These are phyloP conservation scores for Vanilla planifolia DNA, from an alignment of 106 monocot species.

Conservation along the genomic window DNA sequence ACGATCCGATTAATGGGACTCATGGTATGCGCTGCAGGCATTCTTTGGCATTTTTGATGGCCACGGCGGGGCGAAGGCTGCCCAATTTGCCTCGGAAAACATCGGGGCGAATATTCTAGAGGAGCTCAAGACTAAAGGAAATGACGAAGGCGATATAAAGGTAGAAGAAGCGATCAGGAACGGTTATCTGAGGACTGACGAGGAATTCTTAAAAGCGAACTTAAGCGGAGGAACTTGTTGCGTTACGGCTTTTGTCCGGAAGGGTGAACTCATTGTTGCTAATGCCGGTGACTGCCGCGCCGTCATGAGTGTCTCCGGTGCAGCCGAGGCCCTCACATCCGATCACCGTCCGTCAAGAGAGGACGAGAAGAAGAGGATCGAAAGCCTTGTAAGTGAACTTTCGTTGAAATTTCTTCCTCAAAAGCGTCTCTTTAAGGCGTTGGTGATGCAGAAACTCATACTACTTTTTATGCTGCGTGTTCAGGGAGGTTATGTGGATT, in stretches of 20 bases:
- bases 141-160: constrained; percentile 10
- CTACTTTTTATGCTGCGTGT: neutral
- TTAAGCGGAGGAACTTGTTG: constrained; percentile 57
- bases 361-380: constrained; percentile 81
- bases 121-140: constrained; percentile 19
- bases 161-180: constrained; percentile 46
- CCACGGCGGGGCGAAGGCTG: constrained; percentile 72
- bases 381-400: constrained; percentile 53
- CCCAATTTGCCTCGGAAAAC: constrained; percentile 72
- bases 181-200: constrained; percentile 69
- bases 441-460: neutral
- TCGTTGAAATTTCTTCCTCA: neutral
- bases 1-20: neutral
- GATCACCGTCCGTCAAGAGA: constrained; percentile 75
- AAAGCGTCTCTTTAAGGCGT: neutral
- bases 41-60: constrained; percentile 96
- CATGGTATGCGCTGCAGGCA: constrained; percentile 39
- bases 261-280: constrained; percentile 70
- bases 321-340: constrained; percentile 70
- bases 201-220: constrained; percentile 50
- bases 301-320: constrained; percentile 62
- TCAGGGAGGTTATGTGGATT: constrained; percentile 72
- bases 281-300: constrained; percentile 93
- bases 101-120: constrained; percentile 43
- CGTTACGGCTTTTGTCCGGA: constrained; percentile 66